phyloP scores from a whole-genome alignment of 495 filamentous ascomycete genomes.

The Margaritispora aquatica region DNA sequence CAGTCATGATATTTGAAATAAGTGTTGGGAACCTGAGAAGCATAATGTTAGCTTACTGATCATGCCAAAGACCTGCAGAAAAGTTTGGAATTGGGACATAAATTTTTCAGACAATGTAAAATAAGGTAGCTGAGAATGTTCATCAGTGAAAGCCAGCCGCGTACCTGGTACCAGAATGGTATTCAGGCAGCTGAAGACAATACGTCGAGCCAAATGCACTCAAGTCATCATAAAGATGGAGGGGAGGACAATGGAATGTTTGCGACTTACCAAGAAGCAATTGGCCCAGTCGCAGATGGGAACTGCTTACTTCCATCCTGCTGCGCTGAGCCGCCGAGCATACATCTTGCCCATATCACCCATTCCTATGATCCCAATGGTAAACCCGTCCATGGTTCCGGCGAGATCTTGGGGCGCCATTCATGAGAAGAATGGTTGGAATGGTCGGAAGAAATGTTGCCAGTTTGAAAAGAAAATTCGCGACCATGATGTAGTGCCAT shows the following conservation, averaged over 20 bases:
- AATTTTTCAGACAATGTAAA: conserved; percentile 72
- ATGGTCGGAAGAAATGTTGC: background rate
- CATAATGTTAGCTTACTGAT: conserved; percentile 14
- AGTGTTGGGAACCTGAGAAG: background rate
- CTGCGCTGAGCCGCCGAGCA: conserved; percentile 73
- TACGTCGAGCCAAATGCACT: conserved; percentile 99
- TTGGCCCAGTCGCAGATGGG: conserved; percentile 19
- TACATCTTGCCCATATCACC: conserved; percentile 99
- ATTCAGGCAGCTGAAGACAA: conserved; percentile 42
- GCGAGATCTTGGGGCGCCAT: conserved; percentile 21
- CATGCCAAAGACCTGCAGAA: background rate
- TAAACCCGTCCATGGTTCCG: conserved; percentile 51
- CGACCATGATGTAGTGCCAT: background rate
- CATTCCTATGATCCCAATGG: conserved; percentile 95
- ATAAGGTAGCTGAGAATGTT: conserved; percentile 95
- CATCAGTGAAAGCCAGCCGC: conserved; percentile 68
- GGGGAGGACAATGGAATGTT: conserved; percentile 19
- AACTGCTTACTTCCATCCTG: conserved; percentile 83
- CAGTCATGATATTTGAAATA: background rate
- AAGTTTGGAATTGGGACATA: conserved; percentile 5
- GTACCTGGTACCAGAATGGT: conserved; percentile 26
- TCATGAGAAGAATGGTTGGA: background rate
- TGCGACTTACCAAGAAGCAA: conserved; percentile 14
- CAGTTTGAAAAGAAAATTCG: background rate
- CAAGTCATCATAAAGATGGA: conserved; percentile 80